phyloP scores from a whole-genome alignment of 1,284 basidiomycete species.

The Mrakiaceae sp. region DNA sequence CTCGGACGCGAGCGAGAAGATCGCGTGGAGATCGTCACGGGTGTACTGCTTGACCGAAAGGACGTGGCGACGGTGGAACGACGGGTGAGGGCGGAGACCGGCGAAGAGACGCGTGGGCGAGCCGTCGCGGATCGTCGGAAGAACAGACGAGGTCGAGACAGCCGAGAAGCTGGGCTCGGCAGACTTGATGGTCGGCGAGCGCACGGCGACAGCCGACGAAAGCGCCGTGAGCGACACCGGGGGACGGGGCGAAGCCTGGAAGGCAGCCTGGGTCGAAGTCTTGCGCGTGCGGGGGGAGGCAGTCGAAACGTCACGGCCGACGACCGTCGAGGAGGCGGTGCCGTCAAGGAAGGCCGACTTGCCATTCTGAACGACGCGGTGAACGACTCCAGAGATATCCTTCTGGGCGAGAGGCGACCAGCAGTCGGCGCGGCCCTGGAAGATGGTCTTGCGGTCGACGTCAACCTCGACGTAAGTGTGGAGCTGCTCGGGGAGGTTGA shows the following conservation, averaged over 20 bases:
- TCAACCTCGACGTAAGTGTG: constrained; percentile 90
- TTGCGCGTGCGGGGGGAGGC: constrained; percentile 42
- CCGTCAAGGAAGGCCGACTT: constrained; percentile 89
- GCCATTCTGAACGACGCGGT: constrained; percentile 86
- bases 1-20: constrained; percentile 92
- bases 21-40: constrained; percentile 79
- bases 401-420: constrained; percentile 80
- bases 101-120: constrained; percentile 38
- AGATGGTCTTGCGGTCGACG: constrained; percentile 60
- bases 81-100: constrained; percentile 47
- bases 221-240: constrained; percentile 20
- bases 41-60: constrained; percentile 90
- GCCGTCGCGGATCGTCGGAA: constrained; percentile 18
- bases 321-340: constrained; percentile 46
- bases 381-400: constrained; percentile 61
- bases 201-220: constrained; percentile 21
- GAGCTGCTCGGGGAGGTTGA: constrained; percentile 73
- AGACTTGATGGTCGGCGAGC: constrained; percentile 14
- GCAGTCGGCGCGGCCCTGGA: constrained; percentile 40
- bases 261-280: constrained; percentile 27
- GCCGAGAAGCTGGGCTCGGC: constrained; percentile 15
- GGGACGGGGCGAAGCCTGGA: constrained; percentile 25
- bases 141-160: constrained; percentile 19
- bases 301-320: constrained; percentile 71
- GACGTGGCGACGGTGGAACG: constrained; percentile 80